Evolutionary conservation across 495 filamentous ascomycete species (phyloP).

Genomic region (Hypoxylon fragiforme): DNA sequence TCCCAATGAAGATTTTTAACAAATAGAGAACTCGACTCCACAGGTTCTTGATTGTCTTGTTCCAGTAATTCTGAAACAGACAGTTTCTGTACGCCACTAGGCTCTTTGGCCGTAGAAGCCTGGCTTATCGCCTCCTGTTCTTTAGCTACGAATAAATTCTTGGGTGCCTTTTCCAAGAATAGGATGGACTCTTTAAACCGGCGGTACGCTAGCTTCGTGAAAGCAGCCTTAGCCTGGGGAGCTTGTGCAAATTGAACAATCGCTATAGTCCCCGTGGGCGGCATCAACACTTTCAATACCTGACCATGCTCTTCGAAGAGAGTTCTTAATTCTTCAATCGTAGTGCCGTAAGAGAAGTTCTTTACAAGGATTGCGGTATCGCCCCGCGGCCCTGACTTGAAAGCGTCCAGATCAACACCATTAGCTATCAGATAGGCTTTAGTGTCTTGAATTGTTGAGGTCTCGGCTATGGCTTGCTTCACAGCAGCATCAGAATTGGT

Average conservation of each 20-base stretch:
- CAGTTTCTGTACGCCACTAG: constrained; percentile 45
- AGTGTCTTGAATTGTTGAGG: constrained; percentile 92
- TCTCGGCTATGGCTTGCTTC: constrained; percentile 96
- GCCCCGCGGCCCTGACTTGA: constrained; percentile 79
- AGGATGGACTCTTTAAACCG: constrained; percentile 89
- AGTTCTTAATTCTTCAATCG: constrained; percentile 63
- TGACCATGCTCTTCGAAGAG: constrained; percentile 74
- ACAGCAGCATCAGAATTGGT: constrained; percentile 91
- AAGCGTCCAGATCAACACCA: constrained; percentile 88
- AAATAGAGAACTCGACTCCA: constrained; percentile 79
- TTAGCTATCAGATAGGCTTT: constrained; percentile 85
- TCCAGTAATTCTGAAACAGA: constrained; percentile 57
- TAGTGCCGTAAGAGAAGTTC: constrained; percentile 87
- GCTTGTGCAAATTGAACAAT: constrained; percentile 83
- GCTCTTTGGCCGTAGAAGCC: constrained; percentile 30
- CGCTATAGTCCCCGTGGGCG: constrained; percentile 87
- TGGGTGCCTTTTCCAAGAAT: constrained; percentile 92
- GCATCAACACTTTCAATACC: constrained; percentile 80
- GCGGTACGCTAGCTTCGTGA: constrained; percentile 79
- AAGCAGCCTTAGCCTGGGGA: constrained; percentile 78
- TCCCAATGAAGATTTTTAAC: constrained; percentile 90
- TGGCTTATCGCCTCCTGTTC: constrained; percentile 27
- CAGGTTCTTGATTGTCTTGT: constrained; percentile 55
- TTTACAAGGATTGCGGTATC: constrained; percentile 91
- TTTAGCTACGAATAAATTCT: constrained; percentile 67